A percentile compares a stretch with the other conserved stretches of the same genome.
phyloP scores from a whole-genome alignment of 2,329 filamentous ascomycete genomes.

The Trichoderma asperellum region DNA sequence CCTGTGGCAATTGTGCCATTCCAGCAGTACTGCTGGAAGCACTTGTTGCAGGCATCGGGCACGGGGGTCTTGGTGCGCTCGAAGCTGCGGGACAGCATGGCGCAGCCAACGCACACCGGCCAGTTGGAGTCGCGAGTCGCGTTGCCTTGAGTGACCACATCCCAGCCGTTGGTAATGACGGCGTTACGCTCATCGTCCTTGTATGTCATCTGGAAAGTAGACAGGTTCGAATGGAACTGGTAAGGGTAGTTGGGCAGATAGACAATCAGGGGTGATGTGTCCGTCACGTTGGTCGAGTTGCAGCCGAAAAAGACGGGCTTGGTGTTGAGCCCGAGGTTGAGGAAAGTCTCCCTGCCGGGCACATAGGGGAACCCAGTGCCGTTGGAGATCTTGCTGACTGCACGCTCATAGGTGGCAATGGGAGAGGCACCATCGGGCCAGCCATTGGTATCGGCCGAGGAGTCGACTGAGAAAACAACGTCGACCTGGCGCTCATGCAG shows the following conservation, averaged over 20 bases:
- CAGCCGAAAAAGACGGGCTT: conserved; percentile 68
- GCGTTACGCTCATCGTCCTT: conserved; percentile 68
- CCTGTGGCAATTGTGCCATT: conserved; percentile 65
- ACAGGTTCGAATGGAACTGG: conserved; percentile 73
- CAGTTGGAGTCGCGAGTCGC: conserved; percentile 73
- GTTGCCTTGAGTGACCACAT: conserved; percentile 83
- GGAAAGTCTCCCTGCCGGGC: conserved; percentile 59
- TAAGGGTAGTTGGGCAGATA: conserved; percentile 84
- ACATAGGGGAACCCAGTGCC: conserved; percentile 62
- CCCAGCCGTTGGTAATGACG: conserved; percentile 85
- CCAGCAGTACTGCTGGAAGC: conserved; percentile 90
- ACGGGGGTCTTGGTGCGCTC: conserved; percentile 69
- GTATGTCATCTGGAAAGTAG: conserved; percentile 73
- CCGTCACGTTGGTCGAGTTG: conserved; percentile 58
- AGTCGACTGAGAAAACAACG: conserved; percentile 68
- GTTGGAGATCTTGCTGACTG: conserved; percentile 52
- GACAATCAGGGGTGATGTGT: conserved; percentile 69
- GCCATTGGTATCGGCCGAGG: conserved; percentile 62
- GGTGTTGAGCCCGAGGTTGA: conserved; percentile 61
- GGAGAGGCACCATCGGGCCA: conserved; percentile 67
- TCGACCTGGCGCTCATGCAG: conserved; percentile 57
- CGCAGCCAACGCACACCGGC: conserved; percentile 85
- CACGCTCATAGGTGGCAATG: conserved; percentile 60
- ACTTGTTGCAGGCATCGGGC: conserved; percentile 72
- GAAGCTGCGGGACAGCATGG: conserved; percentile 77